Evolutionary conservation across 2,329 filamentous ascomycete genomes (phyloP).

Genomic region (Xylariaceae sp.): DNA sequence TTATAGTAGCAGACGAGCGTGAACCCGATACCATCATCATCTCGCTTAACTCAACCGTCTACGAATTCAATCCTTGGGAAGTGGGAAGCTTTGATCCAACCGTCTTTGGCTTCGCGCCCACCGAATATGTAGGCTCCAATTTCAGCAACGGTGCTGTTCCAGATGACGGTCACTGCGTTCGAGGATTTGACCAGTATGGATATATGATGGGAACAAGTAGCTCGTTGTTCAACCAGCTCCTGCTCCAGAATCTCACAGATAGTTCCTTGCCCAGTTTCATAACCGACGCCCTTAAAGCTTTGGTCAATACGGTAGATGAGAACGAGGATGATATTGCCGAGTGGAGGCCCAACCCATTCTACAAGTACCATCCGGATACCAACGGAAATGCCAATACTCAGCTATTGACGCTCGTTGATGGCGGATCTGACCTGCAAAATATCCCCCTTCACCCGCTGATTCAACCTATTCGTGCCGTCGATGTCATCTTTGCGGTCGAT

Average conservation of each 20-base stretch:
- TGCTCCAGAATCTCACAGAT: conserved; percentile 67
- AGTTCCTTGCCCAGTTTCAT: conserved; percentile 56
- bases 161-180: conserved; percentile 66
- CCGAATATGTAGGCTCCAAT: conserved; percentile 74
- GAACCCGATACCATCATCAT: conserved; percentile 67
- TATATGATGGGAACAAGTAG: conserved; percentile 88
- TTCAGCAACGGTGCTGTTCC: conserved; percentile 69
- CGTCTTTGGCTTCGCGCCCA: conserved; percentile 72
- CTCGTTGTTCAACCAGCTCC: conserved; percentile 81
- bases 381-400: conserved; percentile 62
- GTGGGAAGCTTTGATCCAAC: conserved; percentile 79
- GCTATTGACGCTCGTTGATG: conserved; percentile 76
- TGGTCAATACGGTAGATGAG: conserved; percentile 63
- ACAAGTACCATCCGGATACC: conserved; percentile 63
- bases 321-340: conserved; percentile 75
- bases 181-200: conserved; percentile 82
- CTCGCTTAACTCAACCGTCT: conserved; percentile 75
- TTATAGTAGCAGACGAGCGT: conserved; percentile 74
- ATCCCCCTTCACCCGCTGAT: conserved; percentile 80
- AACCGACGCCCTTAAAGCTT: conserved; percentile 54
- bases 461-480: conserved; percentile 73
- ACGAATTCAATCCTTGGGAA: conserved; percentile 81
- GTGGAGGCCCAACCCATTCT: conserved; percentile 79
- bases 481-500: conserved; percentile 83
- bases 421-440: conserved; percentile 79